Percentiles rank a stretch among this genome's conserved stretches.
Evolutionary conservation across 305 asterid genomes (phyloP).

Genomic region (Withania somnifera): DNA sequence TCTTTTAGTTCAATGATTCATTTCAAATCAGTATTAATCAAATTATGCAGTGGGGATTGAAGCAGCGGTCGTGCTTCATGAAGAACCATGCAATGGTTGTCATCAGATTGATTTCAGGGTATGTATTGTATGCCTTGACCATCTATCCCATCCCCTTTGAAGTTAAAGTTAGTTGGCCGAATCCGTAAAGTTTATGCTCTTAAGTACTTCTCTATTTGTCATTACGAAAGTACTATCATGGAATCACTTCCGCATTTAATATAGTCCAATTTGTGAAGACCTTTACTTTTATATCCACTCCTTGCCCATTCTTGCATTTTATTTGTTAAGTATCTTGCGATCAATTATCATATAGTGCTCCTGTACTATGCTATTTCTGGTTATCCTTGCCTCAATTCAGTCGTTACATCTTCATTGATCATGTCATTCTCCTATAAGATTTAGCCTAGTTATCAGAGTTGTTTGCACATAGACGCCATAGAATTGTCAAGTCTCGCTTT

Average conservation of each 20-base stretch:
- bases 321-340: neutral
- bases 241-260: neutral
- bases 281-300: neutral
- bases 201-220: neutral
- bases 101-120: slow-evolving; percentile 67
- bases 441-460: neutral
- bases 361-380: neutral
- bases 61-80: slow-evolving; percentile 71
- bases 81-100: slow-evolving; percentile 60
- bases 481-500: neutral
- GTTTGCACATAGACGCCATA: neutral
- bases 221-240: neutral
- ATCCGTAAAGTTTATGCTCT: neutral
- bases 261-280: neutral
- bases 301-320: neutral
- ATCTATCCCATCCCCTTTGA: neutral
- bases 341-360: neutral
- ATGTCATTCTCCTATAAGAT: neutral
- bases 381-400: neutral
- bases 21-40: neutral
- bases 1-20: neutral
- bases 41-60: slow-evolving; percentile 67
- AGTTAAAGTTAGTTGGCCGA: neutral
- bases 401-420: neutral
- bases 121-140: neutral